These are phyloP conservation scores for Adansonia gregorii DNA, from an alignment of 441 rosid genomes.

Conservation along the genomic window DNA sequence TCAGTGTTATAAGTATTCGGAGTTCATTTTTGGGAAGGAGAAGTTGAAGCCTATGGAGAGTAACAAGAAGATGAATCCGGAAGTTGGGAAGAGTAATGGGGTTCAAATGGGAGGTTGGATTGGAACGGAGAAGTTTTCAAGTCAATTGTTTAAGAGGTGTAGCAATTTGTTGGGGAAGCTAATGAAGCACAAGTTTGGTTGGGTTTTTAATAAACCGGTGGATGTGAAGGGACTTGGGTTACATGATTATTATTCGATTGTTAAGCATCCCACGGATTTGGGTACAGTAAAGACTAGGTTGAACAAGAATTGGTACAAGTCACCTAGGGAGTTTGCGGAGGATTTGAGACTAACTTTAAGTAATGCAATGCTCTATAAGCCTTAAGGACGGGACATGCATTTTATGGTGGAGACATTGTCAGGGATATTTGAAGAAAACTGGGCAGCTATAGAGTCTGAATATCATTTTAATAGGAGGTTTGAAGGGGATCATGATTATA, in stretches of 20 bases:
- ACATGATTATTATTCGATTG: constrained; percentile 67
- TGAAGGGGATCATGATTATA: constrained; percentile 31
- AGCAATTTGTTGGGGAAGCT: constrained; percentile 61
- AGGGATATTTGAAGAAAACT: constrained; percentile 67
- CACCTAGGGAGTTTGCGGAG: constrained; percentile 75
- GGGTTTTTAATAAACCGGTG: constrained; percentile 84
- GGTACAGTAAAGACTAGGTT: constrained; percentile 77
- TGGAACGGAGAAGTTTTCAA: constrained; percentile 37
- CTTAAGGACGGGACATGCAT: constrained; percentile 81
- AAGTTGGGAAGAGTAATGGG: constrained; percentile 45
- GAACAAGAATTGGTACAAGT: constrained; percentile 62
- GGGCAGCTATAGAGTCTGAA: constrained; percentile 56
- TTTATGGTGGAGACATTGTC: constrained; percentile 62
- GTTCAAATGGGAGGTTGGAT: constrained; percentile 34
- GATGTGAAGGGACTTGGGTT: constrained; percentile 69
- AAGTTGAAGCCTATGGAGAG: constrained; percentile 38
- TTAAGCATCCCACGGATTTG: constrained; percentile 93
- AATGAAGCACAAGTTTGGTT: constrained; percentile 81
- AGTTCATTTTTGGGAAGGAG: constrained; percentile 39
- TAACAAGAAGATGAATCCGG: constrained; percentile 54
- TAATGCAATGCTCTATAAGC: constrained; percentile 86
- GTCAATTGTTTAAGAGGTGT: constrained; percentile 56
- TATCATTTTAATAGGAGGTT: constrained; percentile 38
- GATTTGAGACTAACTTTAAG: constrained; percentile 84
- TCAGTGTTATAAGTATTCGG: constrained; percentile 40